Conservation (phyloP, 2,329 filamentous ascomycete species). For the Fusarium continuum region DNA sequence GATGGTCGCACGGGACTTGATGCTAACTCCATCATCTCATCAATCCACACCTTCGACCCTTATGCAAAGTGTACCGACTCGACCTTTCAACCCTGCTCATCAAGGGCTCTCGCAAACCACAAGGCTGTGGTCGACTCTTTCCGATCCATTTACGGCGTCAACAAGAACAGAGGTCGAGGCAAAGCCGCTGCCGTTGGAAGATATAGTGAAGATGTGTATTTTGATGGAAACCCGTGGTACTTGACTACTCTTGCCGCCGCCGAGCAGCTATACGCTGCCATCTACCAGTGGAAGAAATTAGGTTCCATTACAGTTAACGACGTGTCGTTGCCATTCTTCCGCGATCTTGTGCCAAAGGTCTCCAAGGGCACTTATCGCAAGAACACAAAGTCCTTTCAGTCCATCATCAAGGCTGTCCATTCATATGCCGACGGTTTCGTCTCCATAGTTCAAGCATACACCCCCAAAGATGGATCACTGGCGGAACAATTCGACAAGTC, state of each 20-base stretch:
- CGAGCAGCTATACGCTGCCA: constrained; percentile 78
- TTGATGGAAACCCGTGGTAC: constrained; percentile 81
- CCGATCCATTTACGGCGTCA: constrained; percentile 71
- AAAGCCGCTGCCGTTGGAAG: constrained; percentile 68
- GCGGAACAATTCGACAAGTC: constrained; percentile 70
- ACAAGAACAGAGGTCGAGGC: constrained; percentile 67
- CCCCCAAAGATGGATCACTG: constrained; percentile 67
- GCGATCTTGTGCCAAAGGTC: constrained; percentile 10
- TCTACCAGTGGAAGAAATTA: constrained; percentile 71
- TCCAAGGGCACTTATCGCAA: constrained; percentile 19
- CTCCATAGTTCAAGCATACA: constrained; percentile 67
- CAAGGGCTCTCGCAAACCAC: constrained; percentile 73
- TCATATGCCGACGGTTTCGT: constrained; percentile 25
- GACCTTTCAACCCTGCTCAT: constrained; percentile 79
- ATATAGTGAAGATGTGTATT: constrained; percentile 76
- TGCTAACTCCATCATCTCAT: constrained; percentile 70
- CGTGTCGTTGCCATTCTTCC: constrained; percentile 15
- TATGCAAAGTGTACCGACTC: constrained; percentile 67
- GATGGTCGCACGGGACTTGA: constrained; percentile 72
- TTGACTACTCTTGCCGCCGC: constrained; percentile 76
- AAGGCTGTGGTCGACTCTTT: constrained; percentile 78
- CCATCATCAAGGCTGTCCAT: constrained; percentile 14
- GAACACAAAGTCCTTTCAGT: constrained; percentile 6
- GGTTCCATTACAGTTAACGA: constrained; percentile 61
- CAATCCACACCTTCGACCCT: constrained; percentile 74